phyloP scores from a whole-genome alignment of 169 alveolate genomes.

The Eimeria falciformis region DNA sequence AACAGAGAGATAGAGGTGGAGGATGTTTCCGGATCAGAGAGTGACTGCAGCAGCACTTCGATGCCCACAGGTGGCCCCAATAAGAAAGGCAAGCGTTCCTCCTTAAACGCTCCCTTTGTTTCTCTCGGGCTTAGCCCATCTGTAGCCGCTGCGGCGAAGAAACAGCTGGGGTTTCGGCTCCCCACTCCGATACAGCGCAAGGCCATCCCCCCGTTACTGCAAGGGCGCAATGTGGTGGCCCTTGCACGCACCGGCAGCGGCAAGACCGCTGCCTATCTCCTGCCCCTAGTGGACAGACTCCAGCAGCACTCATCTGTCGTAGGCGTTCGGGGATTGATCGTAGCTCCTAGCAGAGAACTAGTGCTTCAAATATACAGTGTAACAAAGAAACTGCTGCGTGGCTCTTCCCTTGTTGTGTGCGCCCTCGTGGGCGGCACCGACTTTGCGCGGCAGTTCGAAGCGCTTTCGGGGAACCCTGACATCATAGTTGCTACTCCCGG shows the following conservation, averaged over 20 bases:
- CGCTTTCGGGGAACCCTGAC: conserved; percentile 94
- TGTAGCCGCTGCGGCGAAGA: conserved; percentile 30
- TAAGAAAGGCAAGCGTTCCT: background rate
- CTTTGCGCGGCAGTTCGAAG: conserved; percentile 93
- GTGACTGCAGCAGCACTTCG: background rate
- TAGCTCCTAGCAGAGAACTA: conserved; percentile 95
- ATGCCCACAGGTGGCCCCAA: background rate
- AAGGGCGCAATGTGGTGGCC: conserved; percentile 92
- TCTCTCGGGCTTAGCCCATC: conserved; percentile 30
- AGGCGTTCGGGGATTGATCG: conserved; percentile 93
- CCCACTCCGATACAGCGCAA: conserved; percentile 97
- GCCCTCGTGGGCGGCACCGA: conserved; percentile 95
- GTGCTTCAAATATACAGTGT: conserved; percentile 88
- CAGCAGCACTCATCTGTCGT: conserved; percentile 87
- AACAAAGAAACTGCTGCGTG: conserved; percentile 79
- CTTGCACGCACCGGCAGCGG: conserved; percentile 96
- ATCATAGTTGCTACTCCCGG: conserved; percentile 81
- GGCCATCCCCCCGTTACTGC: conserved; percentile 92
- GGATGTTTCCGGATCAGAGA: background rate
- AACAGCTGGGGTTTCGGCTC: conserved; percentile 80
- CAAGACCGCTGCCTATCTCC: conserved; percentile 95
- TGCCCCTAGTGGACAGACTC: conserved; percentile 86
- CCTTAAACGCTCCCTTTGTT: background rate
- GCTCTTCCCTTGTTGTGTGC: conserved; percentile 88
- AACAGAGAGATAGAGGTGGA: background rate